These are phyloP conservation scores for Hygrophoropsis aurantiaca DNA, from an alignment of 768 basidiomycete genomes.

Conservation along the genomic window DNA sequence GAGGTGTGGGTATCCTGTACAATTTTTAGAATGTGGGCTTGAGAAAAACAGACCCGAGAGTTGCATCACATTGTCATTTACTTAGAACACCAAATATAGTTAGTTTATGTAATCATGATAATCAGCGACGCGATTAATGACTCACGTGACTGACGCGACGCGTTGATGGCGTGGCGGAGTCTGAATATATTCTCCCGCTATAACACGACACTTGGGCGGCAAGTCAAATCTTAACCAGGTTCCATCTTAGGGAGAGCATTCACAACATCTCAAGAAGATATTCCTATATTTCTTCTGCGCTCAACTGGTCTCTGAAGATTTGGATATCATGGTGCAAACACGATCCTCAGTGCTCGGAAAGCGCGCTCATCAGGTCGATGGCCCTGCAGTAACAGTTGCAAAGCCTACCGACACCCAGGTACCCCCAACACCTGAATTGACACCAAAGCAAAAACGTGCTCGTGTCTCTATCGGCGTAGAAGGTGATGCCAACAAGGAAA, in stretches of 20 bases:
- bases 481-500: slow-evolving; percentile 73
- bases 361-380: slow-evolving; percentile 41
- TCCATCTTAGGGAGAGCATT: not conserved
- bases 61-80: too few species aligned
- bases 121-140: slow-evolving; percentile 5
- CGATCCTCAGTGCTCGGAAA: slow-evolving; percentile 52
- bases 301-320: slow-evolving; percentile 11
- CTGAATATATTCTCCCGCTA: slow-evolving; percentile 16
- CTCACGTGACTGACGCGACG: slow-evolving; percentile 19
- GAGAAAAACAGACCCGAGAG: too few species aligned
- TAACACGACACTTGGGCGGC: slow-evolving; percentile 12
- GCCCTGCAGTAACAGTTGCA: slow-evolving; percentile 5
- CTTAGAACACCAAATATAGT: too few species aligned
- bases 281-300: not conserved
- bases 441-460: slow-evolving; percentile 65
- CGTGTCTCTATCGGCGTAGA: slow-evolving; percentile 47
- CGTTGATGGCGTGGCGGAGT: slow-evolving; percentile 27
- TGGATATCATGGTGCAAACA: slow-evolving; percentile 37
- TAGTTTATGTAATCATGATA: not conserved
- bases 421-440: slow-evolving; percentile 52
- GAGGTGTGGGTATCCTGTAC: too few species aligned
- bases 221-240: slow-evolving; percentile 3
- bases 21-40: too few species aligned
- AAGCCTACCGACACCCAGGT: slow-evolving; percentile 8
- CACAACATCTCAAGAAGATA: not conserved